Percentiles rank a stretch among this genome's conserved stretches.
Evolutionary conservation across 2,329 filamentous ascomycete species (phyloP).

Genomic region (Hypoxylon rubiginosum): DNA sequence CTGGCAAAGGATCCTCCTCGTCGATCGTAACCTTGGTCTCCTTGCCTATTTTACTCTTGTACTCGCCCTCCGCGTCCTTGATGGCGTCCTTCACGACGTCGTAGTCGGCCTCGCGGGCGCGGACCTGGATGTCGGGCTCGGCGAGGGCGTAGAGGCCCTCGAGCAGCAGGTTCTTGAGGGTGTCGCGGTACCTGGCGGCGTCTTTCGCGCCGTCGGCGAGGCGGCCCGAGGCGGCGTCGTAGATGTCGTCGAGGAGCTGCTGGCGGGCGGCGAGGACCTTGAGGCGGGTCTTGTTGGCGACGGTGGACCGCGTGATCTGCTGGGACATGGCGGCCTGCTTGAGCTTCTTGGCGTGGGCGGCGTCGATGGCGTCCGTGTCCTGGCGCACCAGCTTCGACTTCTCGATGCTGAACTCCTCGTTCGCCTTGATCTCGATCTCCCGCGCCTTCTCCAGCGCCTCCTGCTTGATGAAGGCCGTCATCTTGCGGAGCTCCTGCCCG

Average conservation of each 20-base stretch:
- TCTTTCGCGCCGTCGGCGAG: conserved; percentile 76
- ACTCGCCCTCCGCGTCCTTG: conserved; percentile 82
- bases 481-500: conserved; percentile 98
- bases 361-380: conserved; percentile 93
- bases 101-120: conserved; percentile 84
- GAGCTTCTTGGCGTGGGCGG: conserved; percentile 97
- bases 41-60: conserved; percentile 81
- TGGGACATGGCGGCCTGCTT: conserved; percentile 98
- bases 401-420: conserved; percentile 98
- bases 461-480: conserved; percentile 99
- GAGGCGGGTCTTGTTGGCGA: conserved; percentile 95
- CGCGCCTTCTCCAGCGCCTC: conserved; percentile 97
- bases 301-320: conserved; percentile 96
- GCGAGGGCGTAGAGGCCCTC: conserved; percentile 91
- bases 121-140: conserved; percentile 81
- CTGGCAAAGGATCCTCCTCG: conserved; percentile 82
- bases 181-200: conserved; percentile 78
- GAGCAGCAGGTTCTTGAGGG: conserved; percentile 84
- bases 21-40: conserved; percentile 79
- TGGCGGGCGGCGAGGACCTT: conserved; percentile 89
- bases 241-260: conserved; percentile 90
- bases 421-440: conserved; percentile 98
- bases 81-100: conserved; percentile 83
- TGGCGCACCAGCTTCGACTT: conserved; percentile 98
- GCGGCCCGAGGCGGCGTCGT: conserved; percentile 82